These are phyloP conservation scores for Gracilaria gracilis DNA, from an alignment of 23 red algal species.

Conservation along the genomic window DNA sequence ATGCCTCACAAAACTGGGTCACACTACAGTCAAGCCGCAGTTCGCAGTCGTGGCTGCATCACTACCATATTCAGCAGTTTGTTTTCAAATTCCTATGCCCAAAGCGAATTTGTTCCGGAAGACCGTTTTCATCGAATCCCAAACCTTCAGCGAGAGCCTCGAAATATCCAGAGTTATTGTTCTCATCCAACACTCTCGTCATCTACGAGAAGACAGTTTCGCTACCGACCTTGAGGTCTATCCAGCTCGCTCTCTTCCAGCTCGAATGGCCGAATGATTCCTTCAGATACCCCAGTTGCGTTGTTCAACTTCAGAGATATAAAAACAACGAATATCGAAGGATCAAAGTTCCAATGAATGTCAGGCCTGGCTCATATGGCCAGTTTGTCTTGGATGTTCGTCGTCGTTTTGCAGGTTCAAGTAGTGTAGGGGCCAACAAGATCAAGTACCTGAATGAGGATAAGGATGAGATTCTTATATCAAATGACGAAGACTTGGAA, in stretches of 20 bases:
- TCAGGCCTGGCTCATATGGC: conserved; percentile 55
- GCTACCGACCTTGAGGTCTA: background rate
- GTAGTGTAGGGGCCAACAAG: conserved; percentile 50
- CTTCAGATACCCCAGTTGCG: conserved; percentile 36
- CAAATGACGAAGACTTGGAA: conserved; percentile 74
- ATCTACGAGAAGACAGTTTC: conserved; percentile 32
- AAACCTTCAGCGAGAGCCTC: background rate
- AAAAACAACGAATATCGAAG: conserved; percentile 70
- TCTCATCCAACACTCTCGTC: conserved; percentile 24
- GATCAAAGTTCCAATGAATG: conserved; percentile 69
- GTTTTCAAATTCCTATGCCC: conserved; percentile 66
- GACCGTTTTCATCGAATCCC: conserved; percentile 21
- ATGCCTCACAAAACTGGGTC: background rate
- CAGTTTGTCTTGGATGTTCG: conserved; percentile 73
- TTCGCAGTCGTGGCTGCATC: conserved; percentile 13
- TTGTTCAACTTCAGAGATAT: conserved; percentile 84
- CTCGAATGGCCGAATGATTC: conserved; percentile 5
- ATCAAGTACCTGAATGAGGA: conserved; percentile 80
- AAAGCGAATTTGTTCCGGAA: conserved; percentile 33
- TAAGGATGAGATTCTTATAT: conserved; percentile 68
- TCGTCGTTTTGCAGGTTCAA: conserved; percentile 49
- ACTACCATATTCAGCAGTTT: conserved; percentile 61
- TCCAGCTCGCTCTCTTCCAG: conserved; percentile 15
- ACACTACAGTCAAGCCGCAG: conserved; percentile 1
- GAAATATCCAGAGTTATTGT: conserved; percentile 3